Evolutionary conservation across 2,329 filamentous ascomycete species (phyloP), one percentile per base, ranked within the genome.

Genomic region (Hirsutella minnesotensis): DNA sequence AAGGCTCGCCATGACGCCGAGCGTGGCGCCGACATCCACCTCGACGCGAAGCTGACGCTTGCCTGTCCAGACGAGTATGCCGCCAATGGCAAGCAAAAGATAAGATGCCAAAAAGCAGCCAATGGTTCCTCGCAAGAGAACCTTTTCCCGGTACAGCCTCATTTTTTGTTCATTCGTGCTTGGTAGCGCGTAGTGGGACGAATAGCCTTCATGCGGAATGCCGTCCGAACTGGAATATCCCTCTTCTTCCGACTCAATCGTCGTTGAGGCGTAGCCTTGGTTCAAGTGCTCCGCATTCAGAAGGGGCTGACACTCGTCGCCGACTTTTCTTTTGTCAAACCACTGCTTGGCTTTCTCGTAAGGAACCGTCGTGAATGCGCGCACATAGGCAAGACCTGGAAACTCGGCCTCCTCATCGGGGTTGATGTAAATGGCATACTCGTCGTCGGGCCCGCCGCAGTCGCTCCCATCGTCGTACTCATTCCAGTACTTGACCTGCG

Each of bases 401-500:
- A 85, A 83, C 29, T 64, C 65, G 16, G 63, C 55, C 9, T 72
- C 67, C 1, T 75, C 75, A 50, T 86, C 73, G 0, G 85, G 84
- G 55, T 89, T 74, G 46, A 90, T 68, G 53, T 86, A 87, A 50
- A 92, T 80, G 37, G 77, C 72, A 58, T 87, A 92, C 24, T 72
- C 73, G 30, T 75, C 72, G 36, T 78, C 71, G 13, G 70, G 64
- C 3, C 72, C 77, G 40, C 70, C 74, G 3, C 63, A 66, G 43
- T 88, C 83, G 56, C 86, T 87, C 9, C 83, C 84, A 56, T 89
- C 66, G 51, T 94, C 86, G 59, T 90, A 92, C 59, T 94, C 86
- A 59, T 86, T 90, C 86, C 86, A 94, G 56, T 90, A 92, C 38
- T 68, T 66, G 15, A 62, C 53, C 40, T 58, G 57, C 8, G 58